phyloP scores from a whole-genome alignment of 352 stramenopile genomes.

The Albugo candida region DNA sequence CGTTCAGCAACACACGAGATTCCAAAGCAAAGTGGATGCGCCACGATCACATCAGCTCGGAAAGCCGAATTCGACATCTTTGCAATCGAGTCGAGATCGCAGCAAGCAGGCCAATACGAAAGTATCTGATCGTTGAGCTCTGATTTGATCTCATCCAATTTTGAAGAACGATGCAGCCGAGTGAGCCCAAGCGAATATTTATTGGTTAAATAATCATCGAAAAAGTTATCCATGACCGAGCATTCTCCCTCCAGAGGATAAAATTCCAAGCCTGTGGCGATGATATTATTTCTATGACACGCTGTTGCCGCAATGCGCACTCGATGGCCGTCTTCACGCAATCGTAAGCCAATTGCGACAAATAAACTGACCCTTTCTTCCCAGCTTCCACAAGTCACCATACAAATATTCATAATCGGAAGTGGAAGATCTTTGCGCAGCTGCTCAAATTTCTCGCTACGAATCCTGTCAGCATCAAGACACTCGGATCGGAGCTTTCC shows the following conservation, averaged over 20 bases:
- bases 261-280: slow-evolving; percentile 36
- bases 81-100: slow-evolving; percentile 24
- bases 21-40: slow-evolving; percentile 38
- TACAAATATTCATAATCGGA: slow-evolving; percentile 47
- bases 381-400: slow-evolving; percentile 47
- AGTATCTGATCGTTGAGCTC: slow-evolving; percentile 16
- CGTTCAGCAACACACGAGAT: slow-evolving; percentile 41
- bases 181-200: not conserved
- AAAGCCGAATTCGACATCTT: slow-evolving; percentile 21
- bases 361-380: slow-evolving; percentile 51
- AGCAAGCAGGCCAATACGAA: slow-evolving; percentile 24
- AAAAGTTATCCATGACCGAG: slow-evolving; percentile 23
- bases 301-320: slow-evolving; percentile 80
- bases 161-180: not conserved
- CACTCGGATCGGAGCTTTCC: not conserved
- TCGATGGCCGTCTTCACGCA: slow-evolving; percentile 69
- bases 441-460: too few species aligned
- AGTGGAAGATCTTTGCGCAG: slow-evolving; percentile 3
- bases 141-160: slow-evolving; percentile 14
- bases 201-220: slow-evolving; percentile 1
- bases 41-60: slow-evolving; percentile 48
- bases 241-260: slow-evolving; percentile 35
- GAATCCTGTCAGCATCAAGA: too few species aligned
- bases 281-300: slow-evolving; percentile 45
- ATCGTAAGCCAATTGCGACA: slow-evolving; percentile 42